phyloP scores from a whole-genome alignment of 352 stramenopile genomes.

The Globisporangium nodosum region DNA sequence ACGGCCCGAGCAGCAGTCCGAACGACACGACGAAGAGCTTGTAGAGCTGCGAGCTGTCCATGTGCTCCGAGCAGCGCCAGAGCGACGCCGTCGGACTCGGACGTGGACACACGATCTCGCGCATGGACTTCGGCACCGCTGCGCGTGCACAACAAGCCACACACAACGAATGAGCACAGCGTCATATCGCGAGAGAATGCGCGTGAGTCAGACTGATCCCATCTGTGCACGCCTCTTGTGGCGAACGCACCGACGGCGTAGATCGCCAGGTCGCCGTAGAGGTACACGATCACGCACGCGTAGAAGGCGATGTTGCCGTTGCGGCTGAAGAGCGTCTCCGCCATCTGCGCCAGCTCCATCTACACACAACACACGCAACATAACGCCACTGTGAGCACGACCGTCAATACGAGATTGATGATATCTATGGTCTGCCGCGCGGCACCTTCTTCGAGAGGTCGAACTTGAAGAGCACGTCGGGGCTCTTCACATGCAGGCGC shows the following conservation, averaged over 20 bases:
- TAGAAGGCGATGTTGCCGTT: conserved; percentile 75
- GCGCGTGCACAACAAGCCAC: background rate
- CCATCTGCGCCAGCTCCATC: conserved; percentile 85
- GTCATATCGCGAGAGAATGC: too few relatives aligned
- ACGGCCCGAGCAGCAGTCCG: conserved; percentile 63
- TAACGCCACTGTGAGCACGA: background rate
- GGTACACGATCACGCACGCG: conserved; percentile 71
- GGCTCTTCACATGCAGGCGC: conserved; percentile 31
- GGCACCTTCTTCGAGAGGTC: conserved; percentile 75
- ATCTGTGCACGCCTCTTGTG: too few relatives aligned
- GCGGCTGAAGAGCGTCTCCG: conserved; percentile 63
- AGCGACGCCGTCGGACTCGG: conserved; percentile 34
- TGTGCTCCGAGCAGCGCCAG: conserved; percentile 63
- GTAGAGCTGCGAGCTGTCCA: conserved; percentile 81
- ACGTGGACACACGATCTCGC: conserved; percentile 77
- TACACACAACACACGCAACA: conserved; percentile 15
- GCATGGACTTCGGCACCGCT: conserved; percentile 87
- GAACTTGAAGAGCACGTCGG: conserved; percentile 39
- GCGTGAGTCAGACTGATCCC: too few relatives aligned
- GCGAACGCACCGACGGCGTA: conserved; percentile 74
- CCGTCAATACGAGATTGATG: too few relatives aligned
- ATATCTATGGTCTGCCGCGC: background rate
- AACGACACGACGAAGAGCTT: conserved; percentile 77
- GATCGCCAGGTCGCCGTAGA: conserved; percentile 85
- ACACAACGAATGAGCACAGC: too few relatives aligned